These are phyloP conservation scores for Plasmodium billcollinsi DNA, from an alignment of 169 alveolate genomes.

Conservation along the genomic window DNA sequence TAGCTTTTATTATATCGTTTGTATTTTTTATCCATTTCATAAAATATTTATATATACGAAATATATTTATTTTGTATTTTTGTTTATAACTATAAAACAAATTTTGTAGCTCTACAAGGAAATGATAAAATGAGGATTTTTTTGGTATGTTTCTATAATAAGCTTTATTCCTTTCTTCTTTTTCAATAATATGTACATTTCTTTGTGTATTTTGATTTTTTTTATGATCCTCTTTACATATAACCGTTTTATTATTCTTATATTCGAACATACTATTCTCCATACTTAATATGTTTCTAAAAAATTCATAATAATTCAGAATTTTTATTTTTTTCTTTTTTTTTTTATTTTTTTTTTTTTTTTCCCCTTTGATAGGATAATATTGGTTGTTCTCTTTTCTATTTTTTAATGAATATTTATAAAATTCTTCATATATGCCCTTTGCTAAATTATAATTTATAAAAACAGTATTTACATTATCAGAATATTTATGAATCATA, in stretches of 20 bases:
- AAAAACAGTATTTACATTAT: neutral
- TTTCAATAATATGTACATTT: neutral
- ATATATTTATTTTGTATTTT: neutral
- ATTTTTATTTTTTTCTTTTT: neutral
- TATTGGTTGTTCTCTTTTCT: neutral
- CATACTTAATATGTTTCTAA: conserved; percentile 12
- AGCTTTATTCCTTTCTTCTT: neutral
- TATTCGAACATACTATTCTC: conserved; percentile 2
- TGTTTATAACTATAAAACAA: too few relatives aligned
- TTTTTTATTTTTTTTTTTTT: neutral
- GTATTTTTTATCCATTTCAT: conserved; percentile 16
- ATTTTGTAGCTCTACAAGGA: too few relatives aligned
- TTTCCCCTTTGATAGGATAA: neutral
- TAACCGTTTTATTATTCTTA: neutral
- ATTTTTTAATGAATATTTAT: neutral
- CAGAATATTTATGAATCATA: neutral
- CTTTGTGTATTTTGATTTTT: neutral
- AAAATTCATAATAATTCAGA: conserved; percentile 18
- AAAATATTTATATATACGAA: conserved; percentile 1
- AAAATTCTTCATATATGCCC: neutral
- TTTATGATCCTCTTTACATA: neutral
- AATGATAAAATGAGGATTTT: too few relatives aligned
- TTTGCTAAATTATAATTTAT: conserved; percentile 1
- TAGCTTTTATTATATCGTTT: neutral
- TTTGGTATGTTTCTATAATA: too few relatives aligned